Evolutionary conservation across 345 rosid species (phyloP), one percentile per base, ranked within the genome.

Genomic region (Eucalyptus regnans): DNA sequence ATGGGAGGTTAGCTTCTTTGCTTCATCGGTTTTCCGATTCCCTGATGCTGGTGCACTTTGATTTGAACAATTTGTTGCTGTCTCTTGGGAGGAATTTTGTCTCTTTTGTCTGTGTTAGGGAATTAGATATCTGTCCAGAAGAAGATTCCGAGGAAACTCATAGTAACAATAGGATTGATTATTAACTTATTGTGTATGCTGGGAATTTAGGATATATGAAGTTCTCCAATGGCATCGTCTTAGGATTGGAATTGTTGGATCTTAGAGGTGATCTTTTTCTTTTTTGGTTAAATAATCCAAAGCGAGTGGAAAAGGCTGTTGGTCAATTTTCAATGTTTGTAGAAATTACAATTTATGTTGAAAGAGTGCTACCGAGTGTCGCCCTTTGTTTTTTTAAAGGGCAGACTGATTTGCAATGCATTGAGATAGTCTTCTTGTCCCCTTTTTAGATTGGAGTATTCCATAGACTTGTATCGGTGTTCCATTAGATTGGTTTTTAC

Each of bases 1-100:
- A 98, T 94, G 98, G 99, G 98, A 93, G 99, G 98, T 96, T 88
- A 31, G 94, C 16, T 12, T 60, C 68, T 27, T 12, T 62, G 17
- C 68, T 62, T 29, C 16, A 71, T 18, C 25, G 25, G 44, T 71
- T 33, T 33, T 71, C 0, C 0, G 44, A 17, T 33, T 17, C 81
- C 43, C 81, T 31, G 79, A 31, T 68, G 79, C 43, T 16, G 43
- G 44, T 37, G 46, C 83, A 10, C 14, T 76, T 76, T 76, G 27
- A 37, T 71, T 37, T 37, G 46, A 37, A 18, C 83, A 18, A 18
- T 37, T 37, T 20, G 27, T 22, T 43, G 2, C 83, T 20, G 6
- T 76, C 13, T 4, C 83, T 10, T 9, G 48, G 83, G 27, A 23
- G 46, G 4, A 20, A 20, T 1, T 76, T 76, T 76, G 83, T 4